Conservation (phyloP, 1,284 basidiomycete genomes). For the Rhodotorula sp. region DNA sequence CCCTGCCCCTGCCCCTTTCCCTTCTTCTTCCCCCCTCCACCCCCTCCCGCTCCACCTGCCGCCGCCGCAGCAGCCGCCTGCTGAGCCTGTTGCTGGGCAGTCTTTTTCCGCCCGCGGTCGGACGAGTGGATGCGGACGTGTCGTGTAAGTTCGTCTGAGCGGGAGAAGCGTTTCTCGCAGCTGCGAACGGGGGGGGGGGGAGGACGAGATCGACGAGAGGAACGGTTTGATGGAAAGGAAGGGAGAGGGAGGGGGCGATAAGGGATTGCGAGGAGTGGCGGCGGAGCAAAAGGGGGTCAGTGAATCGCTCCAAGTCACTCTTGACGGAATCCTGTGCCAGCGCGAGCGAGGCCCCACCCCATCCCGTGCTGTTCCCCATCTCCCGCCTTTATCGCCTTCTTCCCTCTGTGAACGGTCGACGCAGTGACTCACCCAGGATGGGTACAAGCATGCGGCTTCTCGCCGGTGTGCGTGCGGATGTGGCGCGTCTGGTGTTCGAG, state of each 20-base stretch:
- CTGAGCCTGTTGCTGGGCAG: constrained; percentile 37
- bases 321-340: too few relatives aligned
- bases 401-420: background rate
- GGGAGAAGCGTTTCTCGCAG: constrained; percentile 98
- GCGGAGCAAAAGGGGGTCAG: too few relatives aligned
- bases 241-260: background rate
- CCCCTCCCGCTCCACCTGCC: background rate
- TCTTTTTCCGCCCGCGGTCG: constrained; percentile 45
- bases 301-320: too few relatives aligned
- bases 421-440: constrained; percentile 61
- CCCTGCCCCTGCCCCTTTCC: constrained; percentile 11
- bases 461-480: constrained; percentile 96
- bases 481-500: constrained; percentile 75
- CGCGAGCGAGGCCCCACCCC: too few relatives aligned
- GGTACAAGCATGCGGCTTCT: constrained; percentile 92
- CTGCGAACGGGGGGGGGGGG: background rate
- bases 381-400: background rate
- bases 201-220: background rate
- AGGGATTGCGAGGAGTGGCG: background rate
- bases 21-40: constrained; percentile 4
- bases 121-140: constrained; percentile 87
- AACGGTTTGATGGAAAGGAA: background rate
- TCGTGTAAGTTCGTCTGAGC: constrained; percentile 94
- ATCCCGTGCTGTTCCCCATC: too few relatives aligned
- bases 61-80: constrained; percentile 18